Evolutionary conservation across 192 early-diverging fungal genomes (phyloP), one percentile per base, ranked within the genome.

Genomic region (Linnemannia hyalina): DNA sequence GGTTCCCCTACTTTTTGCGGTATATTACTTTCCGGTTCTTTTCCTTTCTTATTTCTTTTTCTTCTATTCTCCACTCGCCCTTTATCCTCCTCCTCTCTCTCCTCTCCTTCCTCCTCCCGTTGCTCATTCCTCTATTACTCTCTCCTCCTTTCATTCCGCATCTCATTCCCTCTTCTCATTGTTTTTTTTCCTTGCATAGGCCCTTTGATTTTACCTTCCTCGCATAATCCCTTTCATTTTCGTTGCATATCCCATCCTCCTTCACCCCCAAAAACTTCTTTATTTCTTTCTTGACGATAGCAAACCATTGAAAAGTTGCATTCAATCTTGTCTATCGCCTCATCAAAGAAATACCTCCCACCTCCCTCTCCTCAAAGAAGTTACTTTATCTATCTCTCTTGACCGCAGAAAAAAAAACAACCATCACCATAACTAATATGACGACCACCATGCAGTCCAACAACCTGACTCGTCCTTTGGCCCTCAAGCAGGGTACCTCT

Each of bases 401-500:
- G 35, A 10, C 20, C 6, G 6, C 38, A 40, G 6, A 5, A 49
- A 15, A 18, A 29, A 71, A 52, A n/a, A 49, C 32, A 74, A 42
- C 18, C 40, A 13, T 44, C 54, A 41, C 20, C 20, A 65, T 32
- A 29, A 77, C 68, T 36, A 83, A 68, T 46, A 77, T 74, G 76
- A 85, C 74, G 38, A 80, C 69, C 42, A 68, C 78, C 6, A 29
- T 85, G 55, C 84, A 86, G 49, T 78, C 84, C 75, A 86, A 80
- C 68, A 86, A 72, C 54, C 38, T 81, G 69, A 86, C 84, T 60
- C 93, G 96, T 80, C 94, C 95, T 74, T 91, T 98, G 57, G 90
- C 93, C 76, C 89, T 97, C 88, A 96, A 95, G 91, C 94, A 95
- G 84, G 92, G 92, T 76, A 91, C 93, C 40, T 92, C 93, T 80